Evolutionary conservation across 2,329 filamentous ascomycete genomes (phyloP).

Genomic region (Aspergillus niger): DNA sequence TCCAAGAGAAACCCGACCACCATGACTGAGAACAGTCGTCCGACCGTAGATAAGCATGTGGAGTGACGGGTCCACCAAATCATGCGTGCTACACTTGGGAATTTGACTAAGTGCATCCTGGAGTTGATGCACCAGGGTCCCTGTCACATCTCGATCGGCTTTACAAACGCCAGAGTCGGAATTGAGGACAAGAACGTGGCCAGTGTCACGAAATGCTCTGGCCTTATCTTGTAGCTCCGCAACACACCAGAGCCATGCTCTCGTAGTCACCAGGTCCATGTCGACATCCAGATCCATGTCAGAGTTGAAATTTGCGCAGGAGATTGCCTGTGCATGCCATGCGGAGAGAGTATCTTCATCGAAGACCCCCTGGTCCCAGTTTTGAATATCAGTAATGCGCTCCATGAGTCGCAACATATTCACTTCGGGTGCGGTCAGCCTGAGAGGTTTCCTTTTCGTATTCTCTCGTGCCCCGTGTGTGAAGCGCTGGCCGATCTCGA

Average conservation of each 20-base stretch:
- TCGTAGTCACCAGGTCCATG: not conserved
- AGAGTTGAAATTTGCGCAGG: not conserved
- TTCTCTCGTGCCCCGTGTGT: not conserved
- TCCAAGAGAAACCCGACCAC: not conserved
- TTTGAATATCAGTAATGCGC: not conserved
- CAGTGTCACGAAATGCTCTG: not conserved
- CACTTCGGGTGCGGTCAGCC: not conserved
- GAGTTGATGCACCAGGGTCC: not conserved
- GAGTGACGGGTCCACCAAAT: not conserved
- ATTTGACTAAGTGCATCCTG: not conserved
- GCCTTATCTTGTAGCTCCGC: conserved; percentile 2
- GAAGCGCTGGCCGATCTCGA: not conserved
- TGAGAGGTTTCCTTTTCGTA: not conserved
- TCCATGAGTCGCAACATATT: conserved; percentile 5
- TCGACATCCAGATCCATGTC: not conserved
- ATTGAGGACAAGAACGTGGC: not conserved
- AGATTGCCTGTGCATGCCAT: not conserved
- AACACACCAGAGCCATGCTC: conserved; percentile 5
- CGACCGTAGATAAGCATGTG: not conserved
- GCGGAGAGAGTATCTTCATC: not conserved
- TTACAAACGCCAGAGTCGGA: not conserved
- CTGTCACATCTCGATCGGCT: not conserved
- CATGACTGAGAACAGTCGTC: not conserved
- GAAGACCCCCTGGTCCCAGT: not conserved
- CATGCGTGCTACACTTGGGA: not conserved